Evolutionary conservation across 352 stramenopile genomes (phyloP).

Genomic region (Phytophthora sansomeana): DNA sequence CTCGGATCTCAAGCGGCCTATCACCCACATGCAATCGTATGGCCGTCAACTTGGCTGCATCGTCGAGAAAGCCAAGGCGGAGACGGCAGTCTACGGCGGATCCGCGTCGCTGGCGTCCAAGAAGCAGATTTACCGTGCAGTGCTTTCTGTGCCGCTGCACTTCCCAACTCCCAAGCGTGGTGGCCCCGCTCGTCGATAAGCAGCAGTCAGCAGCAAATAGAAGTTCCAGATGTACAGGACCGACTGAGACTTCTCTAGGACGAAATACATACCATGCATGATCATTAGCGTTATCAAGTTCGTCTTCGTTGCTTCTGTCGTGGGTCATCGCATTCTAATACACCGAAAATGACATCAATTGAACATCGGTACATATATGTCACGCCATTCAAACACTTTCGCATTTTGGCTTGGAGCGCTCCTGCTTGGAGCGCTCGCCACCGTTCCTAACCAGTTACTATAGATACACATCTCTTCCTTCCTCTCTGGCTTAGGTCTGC

Average conservation of each 20-base stretch:
- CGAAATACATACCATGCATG: constrained; percentile 41
- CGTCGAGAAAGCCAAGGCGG: constrained; percentile 76
- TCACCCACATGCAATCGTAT: constrained; percentile 63
- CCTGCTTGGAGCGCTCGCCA: constrained; percentile 17
- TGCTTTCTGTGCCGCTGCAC: constrained; percentile 81
- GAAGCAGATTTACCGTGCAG: constrained; percentile 72
- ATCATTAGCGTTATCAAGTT: constrained; percentile 2
- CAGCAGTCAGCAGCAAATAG: constrained; percentile 25
- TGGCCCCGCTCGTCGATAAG: constrained; percentile 54
- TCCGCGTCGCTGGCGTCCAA: constrained; percentile 60
- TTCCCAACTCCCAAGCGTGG: constrained; percentile 79
- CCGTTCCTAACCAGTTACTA: constrained; percentile 48
- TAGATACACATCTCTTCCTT: constrained; percentile 43
- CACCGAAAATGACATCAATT: too few relatives aligned
- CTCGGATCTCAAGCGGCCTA: constrained; percentile 71
- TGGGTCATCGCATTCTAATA: background rate
- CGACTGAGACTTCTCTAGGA: constrained; percentile 19
- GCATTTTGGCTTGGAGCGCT: constrained; percentile 20
- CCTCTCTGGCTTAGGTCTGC: constrained; percentile 36
- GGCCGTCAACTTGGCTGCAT: constrained; percentile 76
- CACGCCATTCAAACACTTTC: constrained; percentile 38
- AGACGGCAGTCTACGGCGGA: constrained; percentile 61
- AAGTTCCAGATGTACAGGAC: constrained; percentile 22
- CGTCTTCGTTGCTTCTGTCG: background rate
- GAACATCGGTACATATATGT: background rate